Evolutionary conservation across 2,329 filamentous ascomycete species (phyloP), one percentile per base, ranked within the genome.

Genomic region (Cladosporium sphaerospermum): DNA sequence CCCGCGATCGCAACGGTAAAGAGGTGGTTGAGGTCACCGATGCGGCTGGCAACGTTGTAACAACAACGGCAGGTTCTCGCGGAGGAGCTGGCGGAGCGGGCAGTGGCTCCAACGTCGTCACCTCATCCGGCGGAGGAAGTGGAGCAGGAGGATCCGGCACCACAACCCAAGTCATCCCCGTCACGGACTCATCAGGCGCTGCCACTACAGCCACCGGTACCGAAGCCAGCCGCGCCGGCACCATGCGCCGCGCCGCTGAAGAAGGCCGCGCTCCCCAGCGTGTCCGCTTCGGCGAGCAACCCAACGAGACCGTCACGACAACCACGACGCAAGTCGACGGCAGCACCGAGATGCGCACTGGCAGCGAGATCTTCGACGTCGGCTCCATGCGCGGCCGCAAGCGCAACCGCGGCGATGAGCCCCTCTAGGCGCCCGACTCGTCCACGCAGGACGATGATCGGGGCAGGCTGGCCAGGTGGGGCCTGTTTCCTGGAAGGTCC

Each of bases 301-400:
- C 47, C 5, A 23, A 42, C 8, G 28, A 32, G 23, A 34, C 39
- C 7, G n/a, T 39, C 14, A n/a, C 39, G 40, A 42, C 40, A 3
- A n/a, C 47, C 6, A 33, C 39, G 39, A 39, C 40, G 18, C 47
- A 50, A 8, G 47, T 50, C 14, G 47, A 50, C 39, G 47, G 47
- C 31, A 33, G 37, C 10, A 39, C 47, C 16, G 47, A 50, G 39
- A 7, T 50, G 37, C 47, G 47, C 47, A 50, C 47, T 19, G 47
- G 47, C 14, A 50, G 47, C 39, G 47, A 50, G 16, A 39, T 50
- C 39, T 50, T 50, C 14, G 47, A 50, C 39, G 37, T 50, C 36
- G 47, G 47, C 47, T 50, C 47, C 37, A 50, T 50, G 47, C 47
- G 47, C 19, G 39, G 47, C 37, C 37, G 47, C 28, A 50, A 50